Percentiles rank a stretch among this genome's conserved stretches.
These are phyloP conservation scores for Trichoderma guizhouense DNA, from an alignment of 2,329 filamentous ascomycete species.

Conservation along the genomic window DNA sequence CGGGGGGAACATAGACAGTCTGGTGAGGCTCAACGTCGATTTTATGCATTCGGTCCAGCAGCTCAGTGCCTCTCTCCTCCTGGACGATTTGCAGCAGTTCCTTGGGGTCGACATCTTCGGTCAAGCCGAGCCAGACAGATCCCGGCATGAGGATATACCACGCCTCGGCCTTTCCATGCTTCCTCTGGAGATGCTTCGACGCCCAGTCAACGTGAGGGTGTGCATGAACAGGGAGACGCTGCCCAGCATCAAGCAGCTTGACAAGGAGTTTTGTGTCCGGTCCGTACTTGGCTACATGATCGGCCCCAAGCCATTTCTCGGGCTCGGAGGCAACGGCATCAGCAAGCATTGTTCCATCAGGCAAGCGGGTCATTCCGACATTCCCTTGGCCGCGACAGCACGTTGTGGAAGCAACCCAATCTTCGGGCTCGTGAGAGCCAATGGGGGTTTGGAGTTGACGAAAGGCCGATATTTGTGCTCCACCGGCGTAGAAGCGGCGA, in stretches of 20 bases:
- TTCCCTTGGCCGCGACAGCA: slow-evolving; percentile 20
- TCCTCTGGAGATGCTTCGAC: slow-evolving; percentile 17
- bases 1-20: slow-evolving; percentile 23
- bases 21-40: slow-evolving; percentile 21
- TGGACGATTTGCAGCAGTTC: slow-evolving; percentile 18
- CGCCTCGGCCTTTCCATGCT: slow-evolving; percentile 25
- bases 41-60: slow-evolving; percentile 21
- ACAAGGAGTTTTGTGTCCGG: slow-evolving; percentile 23
- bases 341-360: slow-evolving; percentile 20
- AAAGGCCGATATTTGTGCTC: slow-evolving; percentile 21
- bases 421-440: slow-evolving; percentile 20
- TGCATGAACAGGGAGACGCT: slow-evolving; percentile 24
- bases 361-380: slow-evolving; percentile 20
- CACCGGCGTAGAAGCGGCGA: slow-evolving; percentile 21
- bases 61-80: slow-evolving; percentile 10
- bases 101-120: slow-evolving; percentile 15
- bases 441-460: slow-evolving; percentile 12
- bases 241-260: slow-evolving; percentile 25
- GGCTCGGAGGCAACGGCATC: slow-evolving; percentile 21
- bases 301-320: slow-evolving; percentile 22
- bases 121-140: slow-evolving; percentile 20
- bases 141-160: slow-evolving; percentile 24
- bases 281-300: slow-evolving; percentile 20
- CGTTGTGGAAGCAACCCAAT: slow-evolving; percentile 24
- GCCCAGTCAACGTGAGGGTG: slow-evolving; percentile 24